Percentiles rank a stretch among this genome's conserved stretches.
Conservation (phyloP, 2,329 filamentous ascomycete species). For the Didymellaceae sp. region DNA sequence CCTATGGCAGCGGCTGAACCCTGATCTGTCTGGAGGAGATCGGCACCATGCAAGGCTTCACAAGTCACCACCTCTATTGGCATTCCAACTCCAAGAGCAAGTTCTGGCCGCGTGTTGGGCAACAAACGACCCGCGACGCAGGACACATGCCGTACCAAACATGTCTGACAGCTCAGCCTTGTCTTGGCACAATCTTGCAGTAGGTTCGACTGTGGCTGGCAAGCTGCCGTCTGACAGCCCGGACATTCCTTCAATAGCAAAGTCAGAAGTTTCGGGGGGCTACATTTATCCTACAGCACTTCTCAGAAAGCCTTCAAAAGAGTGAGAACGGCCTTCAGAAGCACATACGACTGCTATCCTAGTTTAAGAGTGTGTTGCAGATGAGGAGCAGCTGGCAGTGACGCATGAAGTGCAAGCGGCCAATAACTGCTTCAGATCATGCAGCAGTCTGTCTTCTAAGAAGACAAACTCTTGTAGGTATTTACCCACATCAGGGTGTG, state of each 20-base stretch:
- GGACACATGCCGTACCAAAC: conserved; percentile 8
- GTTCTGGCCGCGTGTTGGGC: neutral
- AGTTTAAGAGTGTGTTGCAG: conserved; percentile 1
- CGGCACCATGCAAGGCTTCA: conserved; percentile 2
- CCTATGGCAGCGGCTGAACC: neutral
- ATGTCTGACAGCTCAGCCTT: conserved; percentile 21
- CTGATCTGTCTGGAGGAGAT: neutral
- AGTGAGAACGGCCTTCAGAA: neutral
- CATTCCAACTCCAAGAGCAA: conserved; percentile 9
- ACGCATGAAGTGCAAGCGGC: conserved; percentile 15
- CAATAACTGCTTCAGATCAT: conserved; percentile 5
- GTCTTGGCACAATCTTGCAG: conserved; percentile 12
- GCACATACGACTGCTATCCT: neutral
- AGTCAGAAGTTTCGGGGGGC: conserved; percentile 4
- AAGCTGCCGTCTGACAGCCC: conserved; percentile 2
- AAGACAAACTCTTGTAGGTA: neutral
- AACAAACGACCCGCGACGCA: conserved; percentile 3
- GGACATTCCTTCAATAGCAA: conserved; percentile 9
- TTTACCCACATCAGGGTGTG: conserved; percentile 2
- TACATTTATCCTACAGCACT: neutral
- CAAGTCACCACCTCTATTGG: neutral
- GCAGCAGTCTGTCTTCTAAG: conserved; percentile 25
- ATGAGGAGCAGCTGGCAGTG: conserved; percentile 3
- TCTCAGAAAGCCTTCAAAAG: neutral
- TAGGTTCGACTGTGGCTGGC: conserved; percentile 1